Evolutionary conservation across 2,329 filamentous ascomycete species (phyloP).

Genomic region (Raffaelea ambrosiae): DNA sequence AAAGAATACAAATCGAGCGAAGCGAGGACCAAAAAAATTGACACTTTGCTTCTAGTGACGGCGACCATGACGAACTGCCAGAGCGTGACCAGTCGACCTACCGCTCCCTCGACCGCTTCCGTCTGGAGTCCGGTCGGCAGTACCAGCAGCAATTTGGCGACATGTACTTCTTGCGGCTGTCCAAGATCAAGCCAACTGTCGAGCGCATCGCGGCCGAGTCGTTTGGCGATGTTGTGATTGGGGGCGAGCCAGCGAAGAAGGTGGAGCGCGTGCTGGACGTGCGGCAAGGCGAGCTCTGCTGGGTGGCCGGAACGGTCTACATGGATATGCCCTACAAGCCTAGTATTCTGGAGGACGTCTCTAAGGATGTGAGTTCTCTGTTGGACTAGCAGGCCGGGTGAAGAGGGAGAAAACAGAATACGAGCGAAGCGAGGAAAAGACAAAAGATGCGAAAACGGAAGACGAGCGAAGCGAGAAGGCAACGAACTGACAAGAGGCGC

Average conservation of each 20-base stretch:
- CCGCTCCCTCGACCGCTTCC: conserved; percentile 66
- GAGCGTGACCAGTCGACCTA: conserved; percentile 51
- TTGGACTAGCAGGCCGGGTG: neutral
- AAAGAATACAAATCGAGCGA: too few species aligned
- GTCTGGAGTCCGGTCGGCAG: conserved; percentile 59
- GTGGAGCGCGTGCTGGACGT: conserved; percentile 92
- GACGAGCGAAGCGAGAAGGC: too few species aligned
- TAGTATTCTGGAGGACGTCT: conserved; percentile 89
- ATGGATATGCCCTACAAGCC: conserved; percentile 97
- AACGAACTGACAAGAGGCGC: neutral
- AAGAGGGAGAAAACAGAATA: too few species aligned
- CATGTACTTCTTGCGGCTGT: conserved; percentile 90
- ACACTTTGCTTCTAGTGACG: conserved; percentile 11
- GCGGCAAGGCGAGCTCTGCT: conserved; percentile 88
- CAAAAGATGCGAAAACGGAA: too few species aligned
- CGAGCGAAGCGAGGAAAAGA: too few species aligned
- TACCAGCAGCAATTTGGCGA: conserved; percentile 96
- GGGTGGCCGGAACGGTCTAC: conserved; percentile 90
- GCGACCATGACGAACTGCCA: conserved; percentile 28
- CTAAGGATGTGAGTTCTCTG: conserved; percentile 60
- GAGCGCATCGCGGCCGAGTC: conserved; percentile 64
- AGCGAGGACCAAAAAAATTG: too few species aligned
- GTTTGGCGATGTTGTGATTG: conserved; percentile 74
- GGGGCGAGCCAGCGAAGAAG: conserved; percentile 60
- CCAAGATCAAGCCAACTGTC: conserved; percentile 77